Percentiles rank a stretch among this genome's conserved stretches.
Conservation (phyloP, 805 yeast species). For the Monosporozyma aquatica region DNA sequence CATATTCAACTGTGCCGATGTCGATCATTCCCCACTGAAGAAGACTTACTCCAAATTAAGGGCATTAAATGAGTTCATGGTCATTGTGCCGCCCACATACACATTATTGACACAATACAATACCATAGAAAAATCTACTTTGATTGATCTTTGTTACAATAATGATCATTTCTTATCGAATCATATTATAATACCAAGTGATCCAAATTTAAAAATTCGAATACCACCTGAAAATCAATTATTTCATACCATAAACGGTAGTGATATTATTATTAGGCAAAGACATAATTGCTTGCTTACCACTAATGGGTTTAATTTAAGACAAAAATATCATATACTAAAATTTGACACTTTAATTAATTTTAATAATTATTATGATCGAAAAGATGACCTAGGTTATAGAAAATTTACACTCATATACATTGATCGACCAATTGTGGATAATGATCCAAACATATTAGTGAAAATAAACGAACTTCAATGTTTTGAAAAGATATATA, state of each 20-base stretch:
- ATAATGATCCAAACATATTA: slow-evolving; percentile 34
- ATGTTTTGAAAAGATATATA: neutral
- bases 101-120: slow-evolving; percentile 37
- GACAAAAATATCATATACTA: slow-evolving; percentile 37
- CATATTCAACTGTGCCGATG: slow-evolving; percentile 56
- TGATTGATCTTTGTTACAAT: slow-evolving; percentile 41
- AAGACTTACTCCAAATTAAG: slow-evolving; percentile 38
- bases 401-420: slow-evolving; percentile 46
- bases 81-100: slow-evolving; percentile 56
- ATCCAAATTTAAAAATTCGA: neutral
- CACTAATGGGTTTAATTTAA: slow-evolving; percentile 47
- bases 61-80: slow-evolving; percentile 42
- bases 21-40: slow-evolving; percentile 37
- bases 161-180: slow-evolving; percentile 18
- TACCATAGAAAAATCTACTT: slow-evolving; percentile 30
- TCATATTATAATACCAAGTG: slow-evolving; percentile 34
- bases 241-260: slow-evolving; percentile 46
- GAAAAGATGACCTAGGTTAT: slow-evolving; percentile 28
- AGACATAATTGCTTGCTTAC: slow-evolving; percentile 46
- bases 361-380: slow-evolving; percentile 50
- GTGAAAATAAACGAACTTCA: slow-evolving; percentile 9
- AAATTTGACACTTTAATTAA: slow-evolving; percentile 41
- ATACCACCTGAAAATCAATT: neutral
- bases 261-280: slow-evolving; percentile 40
- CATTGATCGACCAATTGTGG: slow-evolving; percentile 45